phyloP scores from a whole-genome alignment of 1,284 basidiomycete genomes.

The Papiliotrema fonsecae region DNA sequence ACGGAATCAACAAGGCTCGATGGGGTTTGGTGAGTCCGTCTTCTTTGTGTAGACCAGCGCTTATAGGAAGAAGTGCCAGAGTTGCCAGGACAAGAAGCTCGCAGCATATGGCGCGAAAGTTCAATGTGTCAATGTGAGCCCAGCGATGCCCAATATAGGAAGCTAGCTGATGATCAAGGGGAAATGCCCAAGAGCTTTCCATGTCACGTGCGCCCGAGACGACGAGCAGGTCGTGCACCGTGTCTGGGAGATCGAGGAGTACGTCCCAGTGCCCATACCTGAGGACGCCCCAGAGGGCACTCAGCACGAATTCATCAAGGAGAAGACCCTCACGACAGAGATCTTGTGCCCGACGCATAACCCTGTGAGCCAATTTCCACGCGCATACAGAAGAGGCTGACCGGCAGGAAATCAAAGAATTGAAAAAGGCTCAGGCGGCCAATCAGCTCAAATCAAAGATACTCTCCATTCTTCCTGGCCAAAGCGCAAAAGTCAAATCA shows the following conservation, averaged over 20 bases:
- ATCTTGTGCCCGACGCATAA: slow-evolving; percentile 75
- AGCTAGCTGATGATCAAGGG: slow-evolving; percentile 40
- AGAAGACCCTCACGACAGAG: slow-evolving; percentile 67
- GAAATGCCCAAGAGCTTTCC: slow-evolving; percentile 87
- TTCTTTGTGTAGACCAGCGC: slow-evolving; percentile 5
- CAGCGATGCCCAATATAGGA: not conserved
- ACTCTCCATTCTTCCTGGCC: slow-evolving; percentile 61
- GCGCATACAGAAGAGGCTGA: not conserved
- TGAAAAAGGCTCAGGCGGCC: slow-evolving; percentile 66
- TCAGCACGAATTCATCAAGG: slow-evolving; percentile 57
- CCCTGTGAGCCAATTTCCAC: slow-evolving; percentile 56
- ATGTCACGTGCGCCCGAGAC: slow-evolving; percentile 74
- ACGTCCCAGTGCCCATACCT: slow-evolving; percentile 50
- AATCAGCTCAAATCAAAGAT: slow-evolving; percentile 57
- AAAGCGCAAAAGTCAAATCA: slow-evolving; percentile 72
- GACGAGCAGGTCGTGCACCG: slow-evolving; percentile 22
- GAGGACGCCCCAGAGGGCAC: slow-evolving; percentile 19
- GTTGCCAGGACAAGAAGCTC: slow-evolving; percentile 63
- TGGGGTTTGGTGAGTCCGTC: slow-evolving; percentile 74
- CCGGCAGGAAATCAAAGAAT: slow-evolving; percentile 61
- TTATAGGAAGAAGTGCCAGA: slow-evolving; percentile 71
- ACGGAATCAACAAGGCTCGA: slow-evolving; percentile 76
- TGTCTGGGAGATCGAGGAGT: slow-evolving; percentile 58
- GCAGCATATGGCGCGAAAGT: slow-evolving; percentile 82
- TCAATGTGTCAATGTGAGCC: slow-evolving; percentile 74